phyloP scores from a whole-genome alignment of 768 basidiomycete genomes.

The Dendrothele bispora region DNA sequence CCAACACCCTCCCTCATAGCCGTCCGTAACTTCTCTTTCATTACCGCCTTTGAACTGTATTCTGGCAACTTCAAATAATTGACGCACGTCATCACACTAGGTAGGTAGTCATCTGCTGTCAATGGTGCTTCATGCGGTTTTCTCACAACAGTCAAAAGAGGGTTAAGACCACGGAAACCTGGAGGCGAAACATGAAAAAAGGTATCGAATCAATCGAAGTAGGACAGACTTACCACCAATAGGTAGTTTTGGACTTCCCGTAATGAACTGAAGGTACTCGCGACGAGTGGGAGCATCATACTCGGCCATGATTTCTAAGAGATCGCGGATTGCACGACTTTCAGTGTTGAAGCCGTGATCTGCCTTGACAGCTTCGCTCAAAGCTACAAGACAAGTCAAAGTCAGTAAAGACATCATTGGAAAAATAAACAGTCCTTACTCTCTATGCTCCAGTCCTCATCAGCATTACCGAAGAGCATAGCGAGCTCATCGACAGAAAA shows the following conservation, averaged over 20 bases:
- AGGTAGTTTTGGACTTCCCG: slow-evolving; percentile 94
- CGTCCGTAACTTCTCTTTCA: slow-evolving; percentile 77
- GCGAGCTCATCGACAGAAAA: slow-evolving; percentile 96
- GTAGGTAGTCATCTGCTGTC: slow-evolving; percentile 90
- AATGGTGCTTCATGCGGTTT: slow-evolving; percentile 94
- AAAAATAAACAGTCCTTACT: slow-evolving; percentile 51
- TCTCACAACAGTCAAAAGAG: slow-evolving; percentile 92
- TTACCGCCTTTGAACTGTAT: slow-evolving; percentile 83
- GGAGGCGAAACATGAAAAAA: slow-evolving; percentile 1
- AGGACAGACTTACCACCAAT: slow-evolving; percentile 73
- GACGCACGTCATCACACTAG: slow-evolving; percentile 98
- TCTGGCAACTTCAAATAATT: slow-evolving; percentile 96
- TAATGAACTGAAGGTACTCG: slow-evolving; percentile 94
- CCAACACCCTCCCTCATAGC: slow-evolving; percentile 95
- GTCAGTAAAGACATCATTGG: background rate
- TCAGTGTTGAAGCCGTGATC: slow-evolving; percentile 98
- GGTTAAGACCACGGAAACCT: slow-evolving; percentile 96
- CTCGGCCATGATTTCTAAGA: slow-evolving; percentile 83
- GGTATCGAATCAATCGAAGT: background rate
- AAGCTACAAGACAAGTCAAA: slow-evolving; percentile 46
- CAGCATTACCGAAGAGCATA: slow-evolving; percentile 92
- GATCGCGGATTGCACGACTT: slow-evolving; percentile 84
- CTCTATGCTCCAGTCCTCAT: slow-evolving; percentile 96
- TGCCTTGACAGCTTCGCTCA: slow-evolving; percentile 89
- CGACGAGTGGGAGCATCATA: slow-evolving; percentile 76